Evolutionary conservation across 345 rosid genomes (phyloP).

Genomic region (Citrus cavaleriei): DNA sequence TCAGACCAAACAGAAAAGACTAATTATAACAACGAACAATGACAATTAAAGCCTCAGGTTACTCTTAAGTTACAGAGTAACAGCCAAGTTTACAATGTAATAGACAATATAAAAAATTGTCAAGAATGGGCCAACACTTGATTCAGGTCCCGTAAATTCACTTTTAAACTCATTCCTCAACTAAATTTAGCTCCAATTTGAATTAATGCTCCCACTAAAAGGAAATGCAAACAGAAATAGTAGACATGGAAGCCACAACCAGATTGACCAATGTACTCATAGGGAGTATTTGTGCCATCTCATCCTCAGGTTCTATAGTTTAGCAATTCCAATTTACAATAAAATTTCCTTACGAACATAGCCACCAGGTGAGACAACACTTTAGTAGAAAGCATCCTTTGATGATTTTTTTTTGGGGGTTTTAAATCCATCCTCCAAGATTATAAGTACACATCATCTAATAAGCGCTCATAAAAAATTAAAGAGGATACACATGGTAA

Average conservation of each 20-base stretch:
- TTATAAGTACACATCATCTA: background rate
- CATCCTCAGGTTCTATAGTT: background rate
- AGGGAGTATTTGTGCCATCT: background rate
- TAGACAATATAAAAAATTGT: background rate
- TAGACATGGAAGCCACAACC: background rate
- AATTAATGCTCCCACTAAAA: background rate
- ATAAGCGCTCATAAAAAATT: background rate
- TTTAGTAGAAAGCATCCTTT: too few species aligned
- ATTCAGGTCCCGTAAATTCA: background rate
- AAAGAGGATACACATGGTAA: background rate
- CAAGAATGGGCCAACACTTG: background rate
- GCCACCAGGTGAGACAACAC: background rate
- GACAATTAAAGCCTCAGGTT: background rate
- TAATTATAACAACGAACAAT: background rate
- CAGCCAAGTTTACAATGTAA: background rate
- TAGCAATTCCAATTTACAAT: background rate
- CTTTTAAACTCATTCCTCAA: background rate
- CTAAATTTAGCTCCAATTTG: background rate
- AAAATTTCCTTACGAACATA: background rate
- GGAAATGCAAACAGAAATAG: background rate
- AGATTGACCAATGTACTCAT: background rate
- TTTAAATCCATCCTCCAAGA: background rate
- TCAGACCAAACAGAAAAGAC: conserved; percentile 18
- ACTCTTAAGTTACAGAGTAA: background rate
- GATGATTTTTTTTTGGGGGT: too few species aligned